Percentiles rank a stretch among this genome's conserved stretches.
phyloP scores from a whole-genome alignment of 108 stramenopile species.

The Parietichytrium sp. region DNA sequence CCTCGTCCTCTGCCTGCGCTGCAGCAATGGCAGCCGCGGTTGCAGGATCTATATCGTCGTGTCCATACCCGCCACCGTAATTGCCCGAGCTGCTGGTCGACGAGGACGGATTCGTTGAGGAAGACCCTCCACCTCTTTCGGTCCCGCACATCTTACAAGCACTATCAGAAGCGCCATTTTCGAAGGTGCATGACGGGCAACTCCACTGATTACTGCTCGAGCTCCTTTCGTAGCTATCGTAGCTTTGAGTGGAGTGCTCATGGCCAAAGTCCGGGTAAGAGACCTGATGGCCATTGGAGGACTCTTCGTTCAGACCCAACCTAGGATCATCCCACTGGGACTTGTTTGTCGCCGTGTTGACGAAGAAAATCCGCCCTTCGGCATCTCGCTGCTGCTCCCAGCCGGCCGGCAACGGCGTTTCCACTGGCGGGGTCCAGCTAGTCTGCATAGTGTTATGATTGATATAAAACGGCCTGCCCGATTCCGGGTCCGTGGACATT shows the following conservation, averaged over 20 bases:
- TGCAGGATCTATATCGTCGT: neutral
- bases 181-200: constrained; percentile 19
- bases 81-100: neutral
- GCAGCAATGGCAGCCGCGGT: constrained; percentile 35
- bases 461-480: constrained; percentile 26
- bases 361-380: constrained; percentile 30
- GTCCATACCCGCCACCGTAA: neutral
- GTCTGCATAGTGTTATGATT: constrained; percentile 39
- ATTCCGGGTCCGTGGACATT: constrained; percentile 22
- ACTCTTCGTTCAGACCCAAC: neutral
- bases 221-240: neutral
- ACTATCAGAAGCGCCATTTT: neutral
- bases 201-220: neutral
- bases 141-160: neutral
- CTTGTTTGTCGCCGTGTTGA: constrained; percentile 32
- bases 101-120: neutral
- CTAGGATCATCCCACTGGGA: constrained; percentile 18
- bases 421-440: constrained; percentile 35
- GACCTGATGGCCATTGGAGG: neutral
- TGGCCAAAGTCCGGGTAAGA: neutral
- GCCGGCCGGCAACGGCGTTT: constrained; percentile 9
- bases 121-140: no score
- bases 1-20: constrained; percentile 17
- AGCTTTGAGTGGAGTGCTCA: neutral
- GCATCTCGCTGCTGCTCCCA: constrained; percentile 37